Base-by-base conservation (phyloP, 75 land plant genomes). In the Pinus tabuliformis region DNA sequence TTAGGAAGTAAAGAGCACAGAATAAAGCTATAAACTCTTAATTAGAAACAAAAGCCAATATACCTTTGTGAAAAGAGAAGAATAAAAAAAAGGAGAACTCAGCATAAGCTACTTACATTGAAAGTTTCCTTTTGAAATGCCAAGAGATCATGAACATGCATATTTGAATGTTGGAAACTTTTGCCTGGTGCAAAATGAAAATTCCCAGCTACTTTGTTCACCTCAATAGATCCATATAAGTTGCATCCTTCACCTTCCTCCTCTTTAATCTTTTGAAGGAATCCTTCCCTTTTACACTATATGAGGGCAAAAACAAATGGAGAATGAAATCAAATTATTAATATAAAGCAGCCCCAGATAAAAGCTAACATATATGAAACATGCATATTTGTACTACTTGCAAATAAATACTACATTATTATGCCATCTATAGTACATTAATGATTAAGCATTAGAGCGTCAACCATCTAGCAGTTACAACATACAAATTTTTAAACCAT, bases 221-320 rank as follows among this genome's bases (percentile, higher is more conserved):
- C 98, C 85, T 97, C 98, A 83, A 97, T 65, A 66, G 86, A 91
- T 58, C 99, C 98, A 88, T 93, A 84, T 62, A 97, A 76, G 45
- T 95, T 95, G 70, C 99, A 97, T 59, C 99, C 99, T 82, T 97
- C 98, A 72, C 98, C 99, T 73, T 89, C 93, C 81, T 97, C 98
- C 60, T 92, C 98, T 84, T 97, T 93, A n/a, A 97, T 81, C 75
- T 81, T 89, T 73, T 91, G 82, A 20, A 97, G 70, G 64, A 88
- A 97, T 4, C 99, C 98, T 78, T 97, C 99, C 78, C 98, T 86
- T 81, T 91, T 86, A 86, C 99, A 97, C 98, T 97, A 86, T n/a
- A 62, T 45, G 12, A 36, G 5, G 36, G n/a, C 21, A 42, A 17
- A 68, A 20, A 12, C 22, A 21, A 68, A 9, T 5, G 13, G 24